These are phyloP conservation scores for Austroboletus niveus DNA, from an alignment of 1,284 basidiomycete genomes.

Conservation along the genomic window DNA sequence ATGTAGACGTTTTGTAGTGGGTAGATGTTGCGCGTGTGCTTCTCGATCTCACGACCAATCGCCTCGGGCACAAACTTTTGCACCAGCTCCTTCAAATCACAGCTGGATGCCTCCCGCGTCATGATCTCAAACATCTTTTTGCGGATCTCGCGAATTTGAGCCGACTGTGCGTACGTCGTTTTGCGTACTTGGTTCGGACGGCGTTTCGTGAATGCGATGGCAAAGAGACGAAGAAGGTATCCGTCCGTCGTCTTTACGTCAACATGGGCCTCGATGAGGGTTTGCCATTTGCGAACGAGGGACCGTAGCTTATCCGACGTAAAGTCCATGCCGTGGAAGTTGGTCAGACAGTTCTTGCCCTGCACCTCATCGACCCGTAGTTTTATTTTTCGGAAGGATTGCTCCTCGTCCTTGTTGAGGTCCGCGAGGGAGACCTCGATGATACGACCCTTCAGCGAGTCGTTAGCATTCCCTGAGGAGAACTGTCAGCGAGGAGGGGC, in stretches of 20 bases:
- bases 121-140: conserved; percentile 99
- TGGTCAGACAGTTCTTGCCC: conserved; percentile 99
- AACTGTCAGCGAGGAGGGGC: conserved; percentile 14
- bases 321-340: conserved; percentile 99
- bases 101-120: conserved; percentile 92
- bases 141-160: conserved; percentile 96
- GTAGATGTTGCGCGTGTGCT: conserved; percentile 94
- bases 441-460: conserved; percentile 97
- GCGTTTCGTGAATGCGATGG: conserved; percentile 98
- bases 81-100: conserved; percentile 97
- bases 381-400: conserved; percentile 99
- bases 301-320: conserved; percentile 99
- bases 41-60: conserved; percentile 99
- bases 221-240: conserved; percentile 98
- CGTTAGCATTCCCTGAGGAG: conserved; percentile 90
- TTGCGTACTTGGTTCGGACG: conserved; percentile 97
- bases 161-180: conserved; percentile 97
- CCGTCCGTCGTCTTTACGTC: conserved; percentile 99
- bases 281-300: conserved; percentile 99
- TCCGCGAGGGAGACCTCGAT: conserved; percentile 97
- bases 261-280: conserved; percentile 97
- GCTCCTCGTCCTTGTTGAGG: conserved; percentile 99
- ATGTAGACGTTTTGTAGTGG: conserved; percentile 98
- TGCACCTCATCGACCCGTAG: conserved; percentile 97
- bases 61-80: conserved; percentile 99